phyloP scores from a whole-genome alignment of 257 asterid species.

The Primulina huaijiensis region DNA sequence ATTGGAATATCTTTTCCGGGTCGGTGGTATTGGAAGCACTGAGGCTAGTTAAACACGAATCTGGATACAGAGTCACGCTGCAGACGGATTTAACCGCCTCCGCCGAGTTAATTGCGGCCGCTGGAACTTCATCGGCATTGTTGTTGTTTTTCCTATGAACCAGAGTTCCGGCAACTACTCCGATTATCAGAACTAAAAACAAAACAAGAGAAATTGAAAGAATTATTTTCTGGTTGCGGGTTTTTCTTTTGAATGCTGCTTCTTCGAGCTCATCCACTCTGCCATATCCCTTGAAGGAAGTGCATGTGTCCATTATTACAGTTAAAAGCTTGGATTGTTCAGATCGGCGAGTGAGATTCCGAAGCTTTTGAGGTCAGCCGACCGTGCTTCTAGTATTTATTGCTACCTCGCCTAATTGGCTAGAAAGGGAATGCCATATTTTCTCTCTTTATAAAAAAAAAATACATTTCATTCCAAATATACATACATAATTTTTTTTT shows the following conservation, averaged over 20 bases:
- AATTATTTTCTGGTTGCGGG: slow-evolving; percentile 53
- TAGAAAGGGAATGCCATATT: too few relatives aligned
- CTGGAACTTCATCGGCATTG: slow-evolving; percentile 9
- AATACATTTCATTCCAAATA: too few relatives aligned
- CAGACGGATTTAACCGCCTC: slow-evolving; percentile 61
- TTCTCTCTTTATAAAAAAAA: too few relatives aligned
- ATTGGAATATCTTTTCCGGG: slow-evolving; percentile 53
- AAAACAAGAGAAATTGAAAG: slow-evolving; percentile 42
- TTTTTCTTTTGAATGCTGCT: slow-evolving; percentile 53
- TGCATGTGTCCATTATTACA: slow-evolving; percentile 49
- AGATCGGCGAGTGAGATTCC: slow-evolving; percentile 5
- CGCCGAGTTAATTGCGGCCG: slow-evolving; percentile 25
- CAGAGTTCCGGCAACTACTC: slow-evolving; percentile 56
- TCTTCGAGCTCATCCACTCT: slow-evolving; percentile 64
- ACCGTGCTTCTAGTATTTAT: too few relatives aligned
- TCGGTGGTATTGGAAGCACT: slow-evolving; percentile 40
- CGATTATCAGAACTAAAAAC: slow-evolving; percentile 40
- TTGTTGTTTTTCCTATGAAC: slow-evolving; percentile 33
- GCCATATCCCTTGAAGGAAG: slow-evolving; percentile 81
- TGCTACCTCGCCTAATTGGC: too few relatives aligned
- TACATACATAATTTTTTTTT: too few relatives aligned
- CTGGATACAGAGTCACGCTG: slow-evolving; percentile 47
- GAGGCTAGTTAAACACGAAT: slow-evolving; percentile 48
- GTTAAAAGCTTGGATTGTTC: slow-evolving; percentile 11
- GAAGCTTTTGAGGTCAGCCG: too few relatives aligned